Percentiles rank a stretch among this genome's conserved stretches.
phyloP scores from a whole-genome alignment of 1,139 yeast genomes.

The Chernovozyma aurita region DNA sequence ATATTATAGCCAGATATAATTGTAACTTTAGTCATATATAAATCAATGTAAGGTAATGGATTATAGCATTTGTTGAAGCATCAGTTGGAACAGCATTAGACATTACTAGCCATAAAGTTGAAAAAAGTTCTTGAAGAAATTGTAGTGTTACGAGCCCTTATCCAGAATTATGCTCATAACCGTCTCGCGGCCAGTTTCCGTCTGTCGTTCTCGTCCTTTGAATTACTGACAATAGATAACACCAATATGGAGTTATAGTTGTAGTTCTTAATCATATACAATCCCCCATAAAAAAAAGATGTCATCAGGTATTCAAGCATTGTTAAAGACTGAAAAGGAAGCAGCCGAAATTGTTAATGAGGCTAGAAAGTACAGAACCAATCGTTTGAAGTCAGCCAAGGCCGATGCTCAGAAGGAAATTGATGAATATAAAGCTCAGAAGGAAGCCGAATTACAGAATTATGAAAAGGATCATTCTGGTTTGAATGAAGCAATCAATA shows the following conservation, averaged over 20 bases:
- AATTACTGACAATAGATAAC: neutral
- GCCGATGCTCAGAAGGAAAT: slow-evolving; percentile 89
- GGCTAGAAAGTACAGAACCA: slow-evolving; percentile 84
- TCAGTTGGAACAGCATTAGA: too few relatives aligned
- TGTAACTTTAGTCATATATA: too few relatives aligned
- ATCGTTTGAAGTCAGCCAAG: slow-evolving; percentile 90
- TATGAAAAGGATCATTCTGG: slow-evolving; percentile 70
- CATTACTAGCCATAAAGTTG: too few relatives aligned
- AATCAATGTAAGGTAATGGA: too few relatives aligned
- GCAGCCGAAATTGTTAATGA: slow-evolving; percentile 93
- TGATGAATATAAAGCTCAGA: slow-evolving; percentile 76
- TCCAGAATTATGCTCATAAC: too few relatives aligned
- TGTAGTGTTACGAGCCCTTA: too few relatives aligned
- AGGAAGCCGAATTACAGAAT: slow-evolving; percentile 75
- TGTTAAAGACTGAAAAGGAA: slow-evolving; percentile 79
- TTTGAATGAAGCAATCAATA: slow-evolving; percentile 61
- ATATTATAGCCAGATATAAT: neutral
- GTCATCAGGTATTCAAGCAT: slow-evolving; percentile 38
- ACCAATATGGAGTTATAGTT: too few relatives aligned
- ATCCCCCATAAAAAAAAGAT: slow-evolving; percentile 10
- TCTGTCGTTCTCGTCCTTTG: too few relatives aligned
- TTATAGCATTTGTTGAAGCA: too few relatives aligned
- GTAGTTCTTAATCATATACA: too few relatives aligned
- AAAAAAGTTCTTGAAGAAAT: too few relatives aligned
- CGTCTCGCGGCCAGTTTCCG: too few relatives aligned